A percentile compares a stretch with the other conserved stretches of the same genome.
Evolutionary conservation across 768 basidiomycete species (phyloP).

Genomic region (Lactarius trivialis): DNA sequence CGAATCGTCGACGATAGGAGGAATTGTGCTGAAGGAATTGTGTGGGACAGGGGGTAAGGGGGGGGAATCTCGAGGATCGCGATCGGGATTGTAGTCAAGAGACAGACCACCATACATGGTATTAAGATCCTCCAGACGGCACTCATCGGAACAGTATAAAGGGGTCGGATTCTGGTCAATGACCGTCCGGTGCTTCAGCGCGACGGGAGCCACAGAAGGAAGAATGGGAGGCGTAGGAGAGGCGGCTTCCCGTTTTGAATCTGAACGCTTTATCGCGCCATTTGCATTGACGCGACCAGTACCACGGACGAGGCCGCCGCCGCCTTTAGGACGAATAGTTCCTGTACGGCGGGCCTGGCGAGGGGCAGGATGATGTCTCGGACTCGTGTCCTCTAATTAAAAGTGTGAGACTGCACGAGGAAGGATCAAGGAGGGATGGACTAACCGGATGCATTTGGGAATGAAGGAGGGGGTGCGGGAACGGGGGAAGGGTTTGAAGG

Average conservation of each 20-base stretch:
- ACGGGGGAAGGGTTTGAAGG: constrained; percentile 25
- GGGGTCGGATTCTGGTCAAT: constrained; percentile 79
- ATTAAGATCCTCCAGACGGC: constrained; percentile 53
- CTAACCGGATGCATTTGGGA: constrained; percentile 37
- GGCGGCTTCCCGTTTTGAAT: constrained; percentile 24
- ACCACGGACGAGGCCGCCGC: constrained; percentile 55
- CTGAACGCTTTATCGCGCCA: constrained; percentile 43
- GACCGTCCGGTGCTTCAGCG: constrained; percentile 51
- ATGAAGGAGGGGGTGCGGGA: constrained; percentile 36
- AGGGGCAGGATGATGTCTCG: constrained; percentile 26
- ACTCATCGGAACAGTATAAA: constrained; percentile 79
- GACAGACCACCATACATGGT: constrained; percentile 32
- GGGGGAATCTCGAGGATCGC: constrained; percentile 33
- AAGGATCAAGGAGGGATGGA: constrained; percentile 14
- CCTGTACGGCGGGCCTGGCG: constrained; percentile 32
- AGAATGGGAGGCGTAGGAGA: constrained; percentile 24
- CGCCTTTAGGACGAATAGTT: constrained; percentile 32
- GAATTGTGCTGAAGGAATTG: constrained; percentile 30
- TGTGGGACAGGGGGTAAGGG: constrained; percentile 37
- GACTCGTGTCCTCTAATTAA: constrained; percentile 27
- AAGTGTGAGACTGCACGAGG: constrained; percentile 17
- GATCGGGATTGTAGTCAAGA: constrained; percentile 44
- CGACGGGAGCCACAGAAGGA: constrained; percentile 28
- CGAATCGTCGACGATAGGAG: constrained; percentile 28
- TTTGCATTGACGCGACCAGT: constrained; percentile 58